Conservation (phyloP, 2,329 filamentous ascomycete genomes). For the Lachnum nothofagi region DNA sequence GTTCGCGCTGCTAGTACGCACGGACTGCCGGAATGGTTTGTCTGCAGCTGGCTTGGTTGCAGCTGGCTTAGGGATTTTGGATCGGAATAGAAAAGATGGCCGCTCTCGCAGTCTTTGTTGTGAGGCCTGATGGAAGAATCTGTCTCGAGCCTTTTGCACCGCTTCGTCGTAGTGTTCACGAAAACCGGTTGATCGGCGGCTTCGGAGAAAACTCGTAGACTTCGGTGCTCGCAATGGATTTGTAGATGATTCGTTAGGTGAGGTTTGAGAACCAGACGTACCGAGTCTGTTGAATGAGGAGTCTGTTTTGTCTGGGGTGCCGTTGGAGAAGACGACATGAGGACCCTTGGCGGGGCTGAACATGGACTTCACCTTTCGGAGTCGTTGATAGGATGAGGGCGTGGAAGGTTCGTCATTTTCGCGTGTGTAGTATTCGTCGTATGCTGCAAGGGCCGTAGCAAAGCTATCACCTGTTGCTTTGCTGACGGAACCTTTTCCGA, state of each 20-base stretch:
- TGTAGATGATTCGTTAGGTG: slow-evolving; percentile 24
- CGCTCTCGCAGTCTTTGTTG: slow-evolving; percentile 38
- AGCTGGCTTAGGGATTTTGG: slow-evolving; percentile 32
- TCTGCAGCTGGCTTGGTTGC: no score
- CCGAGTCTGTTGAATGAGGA: slow-evolving; percentile 10
- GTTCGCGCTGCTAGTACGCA: slow-evolving; percentile 42
- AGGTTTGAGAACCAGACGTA: slow-evolving; percentile 14
- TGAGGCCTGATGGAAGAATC: slow-evolving; percentile 34
- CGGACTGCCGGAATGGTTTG: slow-evolving; percentile 43
- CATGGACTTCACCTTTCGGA: slow-evolving; percentile 55
- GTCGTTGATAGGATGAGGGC: slow-evolving; percentile 44
- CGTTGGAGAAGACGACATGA: slow-evolving; percentile 29
- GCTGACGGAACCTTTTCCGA: slow-evolving; percentile 26
- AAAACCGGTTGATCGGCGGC: slow-evolving; percentile 25
- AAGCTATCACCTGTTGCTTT: slow-evolving; percentile 30
- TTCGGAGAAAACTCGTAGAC: slow-evolving; percentile 51
- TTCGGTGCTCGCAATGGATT: slow-evolving; percentile 42
- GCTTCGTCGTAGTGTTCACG: slow-evolving; percentile 34
- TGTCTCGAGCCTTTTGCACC: slow-evolving; percentile 36
- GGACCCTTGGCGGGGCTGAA: slow-evolving; percentile 34
- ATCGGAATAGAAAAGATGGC: slow-evolving; percentile 42
- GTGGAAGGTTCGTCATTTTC: slow-evolving; percentile 46
- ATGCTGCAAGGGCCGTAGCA: slow-evolving; percentile 35
- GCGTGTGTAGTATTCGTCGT: slow-evolving; percentile 42
- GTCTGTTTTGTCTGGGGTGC: slow-evolving; percentile 20